Percentiles rank a stretch among this genome's conserved stretches.
Conservation (phyloP, 495 filamentous ascomycete species). For the Talaromyces stipitatus region DNA sequence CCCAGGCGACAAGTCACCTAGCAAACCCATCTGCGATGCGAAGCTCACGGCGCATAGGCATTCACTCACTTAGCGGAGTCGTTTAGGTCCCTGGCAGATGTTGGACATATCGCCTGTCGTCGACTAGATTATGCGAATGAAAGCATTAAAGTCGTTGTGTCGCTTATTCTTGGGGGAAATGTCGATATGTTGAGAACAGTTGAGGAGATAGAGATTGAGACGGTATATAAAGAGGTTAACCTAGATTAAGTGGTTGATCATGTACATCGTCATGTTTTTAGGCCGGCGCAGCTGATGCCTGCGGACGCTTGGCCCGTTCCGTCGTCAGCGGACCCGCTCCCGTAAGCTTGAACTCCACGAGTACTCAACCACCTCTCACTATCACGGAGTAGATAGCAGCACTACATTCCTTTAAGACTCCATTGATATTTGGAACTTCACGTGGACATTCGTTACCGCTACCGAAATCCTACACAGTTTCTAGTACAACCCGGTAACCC, state of each 20-base stretch:
- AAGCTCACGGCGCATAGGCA: background rate
- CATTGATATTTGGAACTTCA: too few species aligned
- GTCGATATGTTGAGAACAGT: background rate
- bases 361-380: background rate
- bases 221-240: background rate
- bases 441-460: too few species aligned
- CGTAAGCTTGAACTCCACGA: background rate
- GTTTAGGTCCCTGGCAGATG: background rate
- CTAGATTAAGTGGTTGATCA: background rate
- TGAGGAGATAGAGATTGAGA: background rate
- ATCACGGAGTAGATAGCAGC: background rate
- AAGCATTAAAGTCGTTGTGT: background rate
- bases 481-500: background rate
- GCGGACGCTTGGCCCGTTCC: background rate
- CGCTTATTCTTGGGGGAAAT: background rate
- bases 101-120: conserved; percentile 6
- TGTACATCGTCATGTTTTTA: background rate
- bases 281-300: background rate
- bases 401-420: background rate
- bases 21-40: conserved; percentile 53
- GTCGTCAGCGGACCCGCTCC: conserved; percentile 4
- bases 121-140: background rate
- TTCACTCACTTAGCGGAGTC: conserved; percentile 2
- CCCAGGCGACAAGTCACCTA: conserved; percentile 77
- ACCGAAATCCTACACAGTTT: too few species aligned